phyloP scores from a whole-genome alignment of 2,329 filamentous ascomycete species.

The Colletotrichum noveboracense region DNA sequence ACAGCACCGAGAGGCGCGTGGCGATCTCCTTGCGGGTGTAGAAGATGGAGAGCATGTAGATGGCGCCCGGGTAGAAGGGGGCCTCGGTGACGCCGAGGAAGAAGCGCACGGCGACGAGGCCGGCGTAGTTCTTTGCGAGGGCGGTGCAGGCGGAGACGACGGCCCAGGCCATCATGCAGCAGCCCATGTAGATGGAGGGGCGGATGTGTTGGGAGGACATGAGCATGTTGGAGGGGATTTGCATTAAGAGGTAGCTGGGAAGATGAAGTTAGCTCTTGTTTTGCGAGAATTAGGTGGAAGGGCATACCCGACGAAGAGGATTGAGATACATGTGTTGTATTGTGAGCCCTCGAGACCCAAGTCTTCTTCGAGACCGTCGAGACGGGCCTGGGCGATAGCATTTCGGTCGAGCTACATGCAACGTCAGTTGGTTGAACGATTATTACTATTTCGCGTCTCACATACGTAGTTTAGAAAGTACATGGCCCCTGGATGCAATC shows the following conservation, averaged over 20 bases:
- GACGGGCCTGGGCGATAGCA: conserved; percentile 60
- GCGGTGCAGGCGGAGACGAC: conserved; percentile 46
- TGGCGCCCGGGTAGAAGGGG: conserved; percentile 38
- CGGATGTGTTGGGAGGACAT: conserved; percentile 41
- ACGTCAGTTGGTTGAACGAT: background rate
- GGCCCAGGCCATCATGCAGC: conserved; percentile 45
- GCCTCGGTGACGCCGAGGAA: conserved; percentile 47
- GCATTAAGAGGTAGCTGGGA: conserved; percentile 47
- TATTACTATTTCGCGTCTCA: no score
- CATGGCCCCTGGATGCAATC: conserved; percentile 26
- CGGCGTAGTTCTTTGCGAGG: conserved; percentile 43
- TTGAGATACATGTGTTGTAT: conserved; percentile 53
- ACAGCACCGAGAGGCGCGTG: conserved; percentile 49
- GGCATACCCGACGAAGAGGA: conserved; percentile 54
- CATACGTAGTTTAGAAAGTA: conserved; percentile 38
- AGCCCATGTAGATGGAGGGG: conserved; percentile 31
- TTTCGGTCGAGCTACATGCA: conserved; percentile 48
- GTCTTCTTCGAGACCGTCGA: conserved; percentile 59
- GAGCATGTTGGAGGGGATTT: conserved; percentile 52
- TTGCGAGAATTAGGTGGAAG: no score
- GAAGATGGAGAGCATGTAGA: conserved; percentile 54
- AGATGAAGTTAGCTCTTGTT: background rate
- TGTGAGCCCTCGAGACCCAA: conserved; percentile 51
- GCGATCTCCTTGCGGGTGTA: conserved; percentile 57
- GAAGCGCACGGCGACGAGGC: conserved; percentile 47